These are phyloP conservation scores for Ammopiptanthus mongolicus DNA, from an alignment of 306 rosid genomes.

Conservation along the genomic window DNA sequence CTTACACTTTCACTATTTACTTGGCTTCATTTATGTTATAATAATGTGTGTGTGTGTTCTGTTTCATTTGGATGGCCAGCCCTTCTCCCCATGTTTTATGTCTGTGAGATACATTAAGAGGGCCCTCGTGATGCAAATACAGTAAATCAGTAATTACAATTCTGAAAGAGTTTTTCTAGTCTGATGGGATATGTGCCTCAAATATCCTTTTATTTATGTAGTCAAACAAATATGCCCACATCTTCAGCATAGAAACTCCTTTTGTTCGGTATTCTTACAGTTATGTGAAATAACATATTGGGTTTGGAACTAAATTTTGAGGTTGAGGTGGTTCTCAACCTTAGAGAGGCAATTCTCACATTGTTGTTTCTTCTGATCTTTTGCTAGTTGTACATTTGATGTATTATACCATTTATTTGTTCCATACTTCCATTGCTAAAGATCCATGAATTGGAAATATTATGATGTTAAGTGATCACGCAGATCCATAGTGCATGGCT, in stretches of 20 bases:
- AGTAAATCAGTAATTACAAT: background rate
- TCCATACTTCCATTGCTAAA: background rate
- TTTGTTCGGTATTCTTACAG: background rate
- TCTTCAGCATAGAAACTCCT: background rate
- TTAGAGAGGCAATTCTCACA: background rate
- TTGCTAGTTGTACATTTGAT: background rate
- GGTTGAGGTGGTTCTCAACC: background rate
- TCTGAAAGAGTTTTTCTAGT: background rate
- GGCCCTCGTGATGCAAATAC: background rate
- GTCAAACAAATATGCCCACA: background rate
- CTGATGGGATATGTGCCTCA: background rate
- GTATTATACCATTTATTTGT: background rate
- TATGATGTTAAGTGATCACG: background rate
- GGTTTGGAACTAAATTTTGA: background rate
- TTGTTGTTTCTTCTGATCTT: background rate
- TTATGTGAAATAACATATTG: background rate
- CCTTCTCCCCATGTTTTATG: background rate
- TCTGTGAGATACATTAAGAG: background rate
- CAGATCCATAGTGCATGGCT: background rate
- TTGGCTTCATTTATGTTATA: background rate
- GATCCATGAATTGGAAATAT: slow-evolving; percentile 13
- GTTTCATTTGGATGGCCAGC: slow-evolving; percentile 15
- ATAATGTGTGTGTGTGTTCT: slow-evolving; percentile 14
- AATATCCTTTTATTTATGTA: background rate
- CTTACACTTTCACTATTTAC: background rate